A percentile compares a stretch with the other conserved stretches of the same genome.
Evolutionary conservation across 331 rosid species (phyloP).

Genomic region (Pyrus hybrid): DNA sequence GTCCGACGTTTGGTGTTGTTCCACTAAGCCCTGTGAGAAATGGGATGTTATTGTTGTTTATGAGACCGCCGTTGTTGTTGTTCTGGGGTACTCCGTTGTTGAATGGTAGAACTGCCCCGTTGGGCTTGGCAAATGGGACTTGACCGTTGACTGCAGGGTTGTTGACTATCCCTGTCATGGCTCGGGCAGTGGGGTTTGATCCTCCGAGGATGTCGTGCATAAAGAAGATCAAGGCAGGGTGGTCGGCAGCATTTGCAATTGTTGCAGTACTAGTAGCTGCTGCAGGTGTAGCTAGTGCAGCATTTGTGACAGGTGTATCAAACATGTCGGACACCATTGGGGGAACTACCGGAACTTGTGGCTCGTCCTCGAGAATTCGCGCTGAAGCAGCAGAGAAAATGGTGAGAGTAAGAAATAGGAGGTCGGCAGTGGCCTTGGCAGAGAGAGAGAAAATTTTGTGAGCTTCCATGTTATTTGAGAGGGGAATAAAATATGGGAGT

Average conservation of each 20-base stretch:
- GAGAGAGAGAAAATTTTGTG: neutral
- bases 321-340: neutral
- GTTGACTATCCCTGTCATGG: conserved; percentile 64
- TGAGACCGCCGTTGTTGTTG: conserved; percentile 54
- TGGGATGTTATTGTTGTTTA: conserved; percentile 77
- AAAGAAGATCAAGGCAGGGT: conserved; percentile 42
- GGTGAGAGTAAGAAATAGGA: conserved; percentile 28
- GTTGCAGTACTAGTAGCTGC: neutral
- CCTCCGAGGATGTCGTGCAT: conserved; percentile 83
- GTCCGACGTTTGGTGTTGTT: conserved; percentile 21
- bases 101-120: conserved; percentile 52
- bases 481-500: neutral
- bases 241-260: neutral
- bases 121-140: conserved; percentile 81
- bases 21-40: conserved; percentile 80
- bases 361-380: conserved; percentile 34
- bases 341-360: neutral
- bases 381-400: conserved; percentile 30
- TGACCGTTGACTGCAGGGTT: conserved; percentile 56
- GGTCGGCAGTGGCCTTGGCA: conserved; percentile 4
- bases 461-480: conserved; percentile 24
- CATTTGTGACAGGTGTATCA: conserved; percentile 15
- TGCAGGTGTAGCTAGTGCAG: neutral
- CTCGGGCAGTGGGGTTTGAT: conserved; percentile 66
- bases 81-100: conserved; percentile 56